Percentiles rank a stretch among this genome's conserved stretches.
phyloP scores from a whole-genome alignment of 768 basidiomycete genomes.

The Tephrocybe sp. region DNA sequence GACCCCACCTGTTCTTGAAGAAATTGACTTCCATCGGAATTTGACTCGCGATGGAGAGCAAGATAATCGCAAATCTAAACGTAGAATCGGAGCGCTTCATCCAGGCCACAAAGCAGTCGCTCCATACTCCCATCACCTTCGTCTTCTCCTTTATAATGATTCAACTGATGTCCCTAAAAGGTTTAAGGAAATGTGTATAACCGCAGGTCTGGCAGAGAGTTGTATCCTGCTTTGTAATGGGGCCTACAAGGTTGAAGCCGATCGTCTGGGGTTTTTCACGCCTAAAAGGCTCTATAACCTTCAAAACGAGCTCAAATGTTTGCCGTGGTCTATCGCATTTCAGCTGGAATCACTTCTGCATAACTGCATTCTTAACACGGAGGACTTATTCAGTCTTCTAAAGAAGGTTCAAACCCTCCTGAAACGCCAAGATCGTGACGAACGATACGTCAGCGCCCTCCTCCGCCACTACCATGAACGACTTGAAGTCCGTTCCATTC shows the following conservation, averaged over 20 bases:
- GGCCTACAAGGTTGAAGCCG: constrained; percentile 47
- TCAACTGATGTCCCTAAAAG: constrained; percentile 42
- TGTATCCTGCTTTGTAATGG: constrained; percentile 29
- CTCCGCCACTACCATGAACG: constrained; percentile 53
- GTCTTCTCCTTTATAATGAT: constrained; percentile 53
- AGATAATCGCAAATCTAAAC: constrained; percentile 47
- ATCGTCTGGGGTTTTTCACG: constrained; percentile 47
- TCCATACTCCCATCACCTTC: constrained; percentile 70
- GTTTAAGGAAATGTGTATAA: constrained; percentile 53
- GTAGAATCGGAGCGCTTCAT: constrained; percentile 57
- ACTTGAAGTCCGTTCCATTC: constrained; percentile 39
- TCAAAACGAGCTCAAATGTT: constrained; percentile 36
- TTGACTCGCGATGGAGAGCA: constrained; percentile 35
- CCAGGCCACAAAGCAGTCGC: constrained; percentile 58
- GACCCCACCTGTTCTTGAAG: constrained; percentile 63
- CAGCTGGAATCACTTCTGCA: constrained; percentile 71
- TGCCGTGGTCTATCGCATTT: constrained; percentile 70
- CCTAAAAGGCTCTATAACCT: constrained; percentile 43
- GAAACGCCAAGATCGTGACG: constrained; percentile 18
- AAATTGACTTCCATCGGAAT: constrained; percentile 54
- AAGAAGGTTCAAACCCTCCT: constrained; percentile 41
- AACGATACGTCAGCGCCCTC: constrained; percentile 38
- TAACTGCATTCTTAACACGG: constrained; percentile 59
- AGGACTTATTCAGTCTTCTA: constrained; percentile 48
- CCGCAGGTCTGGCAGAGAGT: constrained; percentile 38